A percentile compares a stretch with the other conserved stretches of the same genome.
Evolutionary conservation across 2,329 filamentous ascomycete species (phyloP).

Genomic region (Trichoderma sp.): DNA sequence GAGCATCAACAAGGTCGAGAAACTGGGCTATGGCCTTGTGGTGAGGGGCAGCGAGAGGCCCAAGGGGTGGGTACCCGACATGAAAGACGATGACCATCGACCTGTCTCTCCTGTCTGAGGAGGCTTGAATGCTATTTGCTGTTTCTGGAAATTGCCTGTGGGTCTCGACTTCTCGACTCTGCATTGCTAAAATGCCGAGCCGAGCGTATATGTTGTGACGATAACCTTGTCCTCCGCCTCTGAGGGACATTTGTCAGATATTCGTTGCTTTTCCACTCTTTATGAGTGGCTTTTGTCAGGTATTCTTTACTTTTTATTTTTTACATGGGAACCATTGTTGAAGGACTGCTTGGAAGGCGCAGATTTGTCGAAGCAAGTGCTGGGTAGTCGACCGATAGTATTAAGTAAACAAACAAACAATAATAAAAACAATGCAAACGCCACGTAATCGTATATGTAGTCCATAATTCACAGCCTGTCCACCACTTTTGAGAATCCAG

Average conservation of each 20-base stretch:
- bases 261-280: background rate
- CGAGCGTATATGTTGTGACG: background rate
- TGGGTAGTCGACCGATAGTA: background rate
- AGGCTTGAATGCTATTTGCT: too few species aligned
- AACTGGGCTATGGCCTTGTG: conserved; percentile 80
- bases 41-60: conserved; percentile 87
- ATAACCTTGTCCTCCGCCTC: background rate
- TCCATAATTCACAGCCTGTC: background rate
- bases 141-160: background rate
- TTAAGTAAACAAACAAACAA: background rate
- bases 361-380: background rate
- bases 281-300: background rate
- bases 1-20: conserved; percentile 93
- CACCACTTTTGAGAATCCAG: background rate
- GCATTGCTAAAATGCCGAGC: background rate
- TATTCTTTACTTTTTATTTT: background rate
- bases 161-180: background rate
- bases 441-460: background rate
- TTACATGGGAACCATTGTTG: background rate
- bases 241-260: background rate
- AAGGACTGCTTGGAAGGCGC: background rate
- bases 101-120: conserved; percentile 35
- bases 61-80: conserved; percentile 87
- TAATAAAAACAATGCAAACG: background rate
- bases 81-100: conserved; percentile 45